Evolutionary conservation across 1,139 yeast species (phyloP).

Genomic region (Kodamaea anthophila): DNA sequence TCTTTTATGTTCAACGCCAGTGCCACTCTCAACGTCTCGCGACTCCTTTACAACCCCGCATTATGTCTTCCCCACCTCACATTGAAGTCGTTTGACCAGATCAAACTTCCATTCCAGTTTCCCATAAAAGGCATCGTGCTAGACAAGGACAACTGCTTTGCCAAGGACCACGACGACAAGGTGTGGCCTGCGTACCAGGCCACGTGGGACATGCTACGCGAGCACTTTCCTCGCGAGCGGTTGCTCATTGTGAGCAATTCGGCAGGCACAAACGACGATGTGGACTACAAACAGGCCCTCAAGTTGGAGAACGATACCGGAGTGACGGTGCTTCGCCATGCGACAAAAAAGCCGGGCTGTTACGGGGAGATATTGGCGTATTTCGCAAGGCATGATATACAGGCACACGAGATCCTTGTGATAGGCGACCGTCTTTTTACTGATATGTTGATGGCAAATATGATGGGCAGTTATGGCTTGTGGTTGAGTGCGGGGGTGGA

Average conservation of each 20-base stretch:
- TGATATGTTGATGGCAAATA: conserved; percentile 88
- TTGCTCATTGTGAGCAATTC: conserved; percentile 84
- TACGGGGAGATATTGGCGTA: conserved; percentile 59
- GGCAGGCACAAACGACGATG: conserved; percentile 84
- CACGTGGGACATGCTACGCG: conserved; percentile 53
- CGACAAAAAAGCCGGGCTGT: conserved; percentile 89
- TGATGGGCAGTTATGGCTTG: conserved; percentile 82
- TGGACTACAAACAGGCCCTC: conserved; percentile 52
- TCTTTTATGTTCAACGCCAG: conserved; percentile 50
- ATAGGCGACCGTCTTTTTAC: conserved; percentile 90
- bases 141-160: conserved; percentile 95
- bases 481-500: conserved; percentile 81
- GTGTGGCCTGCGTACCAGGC: conserved; percentile 71
- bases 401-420: conserved; percentile 66
- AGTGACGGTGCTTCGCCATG: conserved; percentile 70
- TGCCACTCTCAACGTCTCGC: conserved; percentile 64
- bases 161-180: conserved; percentile 71
- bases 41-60: conserved; percentile 57
- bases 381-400: conserved; percentile 43
- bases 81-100: conserved; percentile 59
- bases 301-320: conserved; percentile 65
- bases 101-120: conserved; percentile 42
- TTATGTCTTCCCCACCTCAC: conserved; percentile 65
- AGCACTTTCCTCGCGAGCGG: conserved; percentile 56
- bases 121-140: conserved; percentile 72